Evolutionary conservation across 495 filamentous ascomycete genomes (phyloP).

Genomic region (Endocarpon pusillum): DNA sequence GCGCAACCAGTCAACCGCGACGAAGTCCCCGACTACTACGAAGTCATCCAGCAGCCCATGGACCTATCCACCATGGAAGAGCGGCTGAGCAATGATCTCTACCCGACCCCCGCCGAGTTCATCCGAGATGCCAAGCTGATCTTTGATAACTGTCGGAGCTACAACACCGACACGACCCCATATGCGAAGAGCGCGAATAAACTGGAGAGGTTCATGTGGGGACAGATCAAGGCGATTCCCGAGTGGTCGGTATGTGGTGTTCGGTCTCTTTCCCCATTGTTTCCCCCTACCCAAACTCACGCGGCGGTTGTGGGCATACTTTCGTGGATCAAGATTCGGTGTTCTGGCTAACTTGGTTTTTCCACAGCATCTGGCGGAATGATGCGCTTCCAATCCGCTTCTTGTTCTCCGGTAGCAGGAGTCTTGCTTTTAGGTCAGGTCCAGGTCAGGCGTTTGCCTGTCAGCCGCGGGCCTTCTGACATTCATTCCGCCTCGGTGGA

Average conservation of each 20-base stretch:
- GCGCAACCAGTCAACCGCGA: slow-evolving; percentile 85
- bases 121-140: slow-evolving; percentile 79
- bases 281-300: not conserved
- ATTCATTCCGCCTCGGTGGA: too few species aligned
- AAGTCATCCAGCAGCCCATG: slow-evolving; percentile 97
- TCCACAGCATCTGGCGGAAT: slow-evolving; percentile 32
- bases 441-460: too few species aligned
- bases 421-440: slow-evolving; percentile 6
- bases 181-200: slow-evolving; percentile 94
- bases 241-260: slow-evolving; percentile 76
- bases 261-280: not conserved
- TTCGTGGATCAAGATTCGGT: not conserved
- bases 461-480: too few species aligned
- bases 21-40: slow-evolving; percentile 93
- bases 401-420: not conserved
- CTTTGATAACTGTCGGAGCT: slow-evolving; percentile 86
- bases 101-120: slow-evolving; percentile 83
- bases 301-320: not conserved
- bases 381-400: slow-evolving; percentile 1
- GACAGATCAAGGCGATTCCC: slow-evolving; percentile 77
- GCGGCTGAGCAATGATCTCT: slow-evolving; percentile 86
- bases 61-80: slow-evolving; percentile 91
- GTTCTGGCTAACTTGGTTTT: slow-evolving; percentile 5
- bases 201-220: slow-evolving; percentile 93
- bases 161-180: slow-evolving; percentile 88